These are phyloP conservation scores for Eucalyptus erythrocorys DNA, from an alignment of 345 rosid species.

Conservation along the genomic window DNA sequence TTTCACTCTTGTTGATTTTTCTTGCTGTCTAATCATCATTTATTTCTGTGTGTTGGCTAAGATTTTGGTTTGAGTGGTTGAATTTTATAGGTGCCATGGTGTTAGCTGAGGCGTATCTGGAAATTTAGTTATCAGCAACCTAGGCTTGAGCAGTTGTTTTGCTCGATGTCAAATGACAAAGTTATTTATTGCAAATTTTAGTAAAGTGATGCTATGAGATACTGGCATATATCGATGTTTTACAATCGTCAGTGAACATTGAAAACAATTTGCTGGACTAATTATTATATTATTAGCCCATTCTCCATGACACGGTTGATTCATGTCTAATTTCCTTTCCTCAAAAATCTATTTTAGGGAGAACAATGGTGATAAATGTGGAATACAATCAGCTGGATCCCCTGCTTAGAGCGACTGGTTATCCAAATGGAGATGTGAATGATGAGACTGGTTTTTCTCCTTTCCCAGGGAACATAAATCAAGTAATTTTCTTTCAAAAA, in stretches of 20 bases:
- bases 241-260: neutral
- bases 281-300: neutral
- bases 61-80: neutral
- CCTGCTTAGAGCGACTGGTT: constrained; percentile 75
- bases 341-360: constrained; percentile 34
- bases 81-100: neutral
- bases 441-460: constrained; percentile 93
- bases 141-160: neutral
- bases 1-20: neutral
- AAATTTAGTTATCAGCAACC: neutral
- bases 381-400: constrained; percentile 99
- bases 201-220: neutral
- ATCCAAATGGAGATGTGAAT: constrained; percentile 88
- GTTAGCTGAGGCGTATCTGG: neutral
- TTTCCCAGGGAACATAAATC: constrained; percentile 97
- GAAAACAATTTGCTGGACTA: neutral
- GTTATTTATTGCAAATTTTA: neutral
- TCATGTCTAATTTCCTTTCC: neutral
- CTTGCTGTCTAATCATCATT: neutral
- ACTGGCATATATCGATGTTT: neutral
- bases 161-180: neutral
- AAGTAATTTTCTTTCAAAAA: constrained; percentile 31
- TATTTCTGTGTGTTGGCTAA: neutral
- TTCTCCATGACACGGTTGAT: neutral
- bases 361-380: constrained; percentile 94